phyloP scores from a whole-genome alignment of 164 flowering plant species.

The Kingdonia uniflora region DNA sequence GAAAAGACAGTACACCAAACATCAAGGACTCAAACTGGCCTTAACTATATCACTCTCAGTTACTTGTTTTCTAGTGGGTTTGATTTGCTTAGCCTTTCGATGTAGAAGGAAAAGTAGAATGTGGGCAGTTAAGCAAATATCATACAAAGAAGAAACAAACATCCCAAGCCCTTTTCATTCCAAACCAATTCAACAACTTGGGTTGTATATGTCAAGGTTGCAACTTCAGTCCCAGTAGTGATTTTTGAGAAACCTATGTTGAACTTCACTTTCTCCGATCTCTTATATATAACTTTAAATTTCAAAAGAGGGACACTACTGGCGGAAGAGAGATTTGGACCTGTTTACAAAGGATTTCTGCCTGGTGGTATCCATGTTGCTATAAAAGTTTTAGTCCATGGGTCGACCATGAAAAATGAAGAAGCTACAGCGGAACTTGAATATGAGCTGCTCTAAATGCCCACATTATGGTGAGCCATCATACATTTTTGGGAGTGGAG shows the following conservation, averaged over 20 bases:
- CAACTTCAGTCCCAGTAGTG: slow-evolving; percentile 65
- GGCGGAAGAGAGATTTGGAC: slow-evolving; percentile 86
- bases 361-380: slow-evolving; percentile 87
- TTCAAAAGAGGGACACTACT: slow-evolving; percentile 71
- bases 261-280: slow-evolving; percentile 78
- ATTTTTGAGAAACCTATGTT: slow-evolving; percentile 86
- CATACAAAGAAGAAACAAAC: slow-evolving; percentile 57
- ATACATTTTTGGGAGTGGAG: too few relatives aligned
- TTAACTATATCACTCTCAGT: slow-evolving; percentile 42
- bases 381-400: slow-evolving; percentile 73
- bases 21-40: slow-evolving; percentile 43
- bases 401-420: slow-evolving; percentile 60
- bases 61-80: slow-evolving; percentile 39
- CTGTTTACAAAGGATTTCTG: slow-evolving; percentile 73
- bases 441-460: too few relatives aligned
- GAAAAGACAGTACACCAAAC: slow-evolving; percentile 21
- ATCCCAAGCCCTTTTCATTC: slow-evolving; percentile 79
- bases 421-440: slow-evolving; percentile 81
- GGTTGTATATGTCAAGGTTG: slow-evolving; percentile 84
- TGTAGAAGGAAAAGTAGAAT: slow-evolving; percentile 43
- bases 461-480: too few relatives aligned
- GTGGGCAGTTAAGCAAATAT: slow-evolving; percentile 55
- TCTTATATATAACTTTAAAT: slow-evolving; percentile 76
- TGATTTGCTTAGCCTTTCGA: slow-evolving; percentile 55
- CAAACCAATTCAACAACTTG: slow-evolving; percentile 85